These are phyloP conservation scores for Lasiodiplodia sp. DNA, from an alignment of 2,329 filamentous ascomycete genomes.

Conservation along the genomic window DNA sequence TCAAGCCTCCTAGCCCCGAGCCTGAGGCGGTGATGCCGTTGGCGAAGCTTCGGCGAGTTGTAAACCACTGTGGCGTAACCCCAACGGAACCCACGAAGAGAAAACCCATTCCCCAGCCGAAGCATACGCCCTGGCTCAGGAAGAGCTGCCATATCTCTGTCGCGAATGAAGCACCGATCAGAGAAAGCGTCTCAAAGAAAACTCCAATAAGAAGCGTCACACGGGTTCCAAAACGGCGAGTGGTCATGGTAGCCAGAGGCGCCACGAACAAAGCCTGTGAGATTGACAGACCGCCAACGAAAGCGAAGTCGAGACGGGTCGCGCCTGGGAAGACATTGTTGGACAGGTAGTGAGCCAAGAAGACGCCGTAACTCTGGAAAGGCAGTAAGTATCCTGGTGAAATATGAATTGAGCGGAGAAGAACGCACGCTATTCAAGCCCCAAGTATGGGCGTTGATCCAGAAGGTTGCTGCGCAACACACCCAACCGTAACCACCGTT, in stretches of 20 bases:
- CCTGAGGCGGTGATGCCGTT: slow-evolving; percentile 74
- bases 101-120: slow-evolving; percentile 81
- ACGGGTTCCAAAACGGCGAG: slow-evolving; percentile 69
- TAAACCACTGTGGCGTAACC: slow-evolving; percentile 78
- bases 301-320: slow-evolving; percentile 73
- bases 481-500: slow-evolving; percentile 70
- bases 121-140: slow-evolving; percentile 75
- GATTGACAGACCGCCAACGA: slow-evolving; percentile 76
- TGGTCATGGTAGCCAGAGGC: slow-evolving; percentile 69
- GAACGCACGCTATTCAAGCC: slow-evolving; percentile 50
- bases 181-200: slow-evolving; percentile 67
- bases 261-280: slow-evolving; percentile 72
- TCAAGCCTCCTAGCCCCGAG: slow-evolving; percentile 75
- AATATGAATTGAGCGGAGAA: background rate
- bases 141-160: slow-evolving; percentile 77
- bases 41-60: slow-evolving; percentile 70
- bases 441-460: slow-evolving; percentile 59
- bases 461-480: slow-evolving; percentile 54
- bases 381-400: background rate
- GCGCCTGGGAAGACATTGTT: slow-evolving; percentile 69
- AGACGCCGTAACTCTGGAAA: slow-evolving; percentile 70
- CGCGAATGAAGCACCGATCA: slow-evolving; percentile 76
- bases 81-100: slow-evolving; percentile 74
- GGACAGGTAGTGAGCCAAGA: slow-evolving; percentile 77
- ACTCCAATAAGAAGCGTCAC: slow-evolving; percentile 70